Evolutionary conservation across 441 rosid species (phyloP).

Genomic region (Euphorbia corollata): DNA sequence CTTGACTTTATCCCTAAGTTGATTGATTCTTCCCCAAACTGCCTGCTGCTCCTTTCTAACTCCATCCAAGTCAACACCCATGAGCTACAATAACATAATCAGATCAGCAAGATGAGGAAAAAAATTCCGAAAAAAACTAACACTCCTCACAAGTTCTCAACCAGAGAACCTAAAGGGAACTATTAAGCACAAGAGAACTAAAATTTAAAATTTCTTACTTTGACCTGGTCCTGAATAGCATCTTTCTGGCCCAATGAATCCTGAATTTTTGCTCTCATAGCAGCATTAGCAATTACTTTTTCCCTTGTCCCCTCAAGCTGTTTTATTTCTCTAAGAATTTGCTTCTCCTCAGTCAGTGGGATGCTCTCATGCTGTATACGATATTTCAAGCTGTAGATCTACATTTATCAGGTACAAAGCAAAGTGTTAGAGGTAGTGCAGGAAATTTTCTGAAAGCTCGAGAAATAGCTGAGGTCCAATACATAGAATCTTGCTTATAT

Average conservation of each 20-base stretch:
- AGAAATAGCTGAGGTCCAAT: background rate
- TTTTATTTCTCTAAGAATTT: slow-evolving; percentile 79
- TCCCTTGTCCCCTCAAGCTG: slow-evolving; percentile 91
- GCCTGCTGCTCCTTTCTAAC: slow-evolving; percentile 61
- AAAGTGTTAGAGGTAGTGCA: slow-evolving; percentile 12
- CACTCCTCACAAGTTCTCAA: background rate
- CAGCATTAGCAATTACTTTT: slow-evolving; percentile 76
- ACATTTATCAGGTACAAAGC: slow-evolving; percentile 27
- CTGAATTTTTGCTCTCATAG: slow-evolving; percentile 73
- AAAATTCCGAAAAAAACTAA: background rate
- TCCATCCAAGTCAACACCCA: slow-evolving; percentile 62
- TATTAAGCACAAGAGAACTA: background rate
- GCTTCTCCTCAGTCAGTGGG: slow-evolving; percentile 82
- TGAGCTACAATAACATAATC: slow-evolving; percentile 39
- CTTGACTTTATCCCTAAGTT: slow-evolving; percentile 35
- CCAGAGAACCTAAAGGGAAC: background rate
- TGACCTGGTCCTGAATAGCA: slow-evolving; percentile 83
- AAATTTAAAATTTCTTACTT: slow-evolving; percentile 44
- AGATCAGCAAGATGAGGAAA: slow-evolving; percentile 2
- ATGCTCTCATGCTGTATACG: slow-evolving; percentile 75
- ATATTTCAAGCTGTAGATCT: slow-evolving; percentile 75
- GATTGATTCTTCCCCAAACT: slow-evolving; percentile 35
- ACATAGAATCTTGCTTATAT: slow-evolving; percentile 11
- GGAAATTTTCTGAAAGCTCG: slow-evolving; percentile 4
- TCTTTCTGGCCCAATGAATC: slow-evolving; percentile 86